These are phyloP conservation scores for Wallacemonas sp. DNA, from an alignment of 208 protist genomes.

Conservation along the genomic window DNA sequence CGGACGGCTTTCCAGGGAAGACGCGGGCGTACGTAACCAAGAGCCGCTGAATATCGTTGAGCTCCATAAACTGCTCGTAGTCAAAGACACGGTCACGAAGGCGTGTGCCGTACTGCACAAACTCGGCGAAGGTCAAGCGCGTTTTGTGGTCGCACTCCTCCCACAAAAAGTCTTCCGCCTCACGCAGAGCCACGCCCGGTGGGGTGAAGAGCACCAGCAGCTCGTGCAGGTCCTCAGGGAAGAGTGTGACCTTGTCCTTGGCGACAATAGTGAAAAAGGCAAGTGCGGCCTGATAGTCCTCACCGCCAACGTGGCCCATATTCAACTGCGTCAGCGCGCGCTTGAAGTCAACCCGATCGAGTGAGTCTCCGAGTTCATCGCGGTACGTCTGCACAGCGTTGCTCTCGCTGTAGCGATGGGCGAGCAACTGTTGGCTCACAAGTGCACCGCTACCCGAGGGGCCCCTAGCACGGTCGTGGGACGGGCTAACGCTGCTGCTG, in stretches of 20 bases:
- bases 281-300: conserved; percentile 11
- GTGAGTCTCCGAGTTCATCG: conserved; percentile 8
- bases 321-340: conserved; percentile 6
- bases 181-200: conserved; percentile 40
- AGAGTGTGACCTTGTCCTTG: conserved; percentile 37
- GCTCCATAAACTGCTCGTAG: conserved; percentile 47
- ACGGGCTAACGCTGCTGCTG: neutral
- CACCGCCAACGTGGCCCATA: neutral
- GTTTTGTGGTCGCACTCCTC: conserved; percentile 61
- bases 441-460: neutral
- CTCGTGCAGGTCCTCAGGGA: conserved; percentile 50
- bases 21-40: conserved; percentile 44
- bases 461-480: neutral
- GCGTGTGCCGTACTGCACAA: conserved; percentile 42
- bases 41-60: conserved; percentile 43
- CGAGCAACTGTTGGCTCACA: neutral
- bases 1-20: conserved; percentile 18
- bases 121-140: conserved; percentile 48
- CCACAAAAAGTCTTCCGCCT: conserved; percentile 68
- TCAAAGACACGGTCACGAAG: conserved; percentile 49
- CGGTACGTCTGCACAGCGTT: conserved; percentile 2
- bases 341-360: conserved; percentile 25
- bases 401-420: neutral
- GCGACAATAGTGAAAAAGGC: conserved; percentile 46
- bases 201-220: conserved; percentile 64